phyloP scores from a whole-genome alignment of 192 early-diverging fungal genomes.

The Phlyctochytrium planicorne region DNA sequence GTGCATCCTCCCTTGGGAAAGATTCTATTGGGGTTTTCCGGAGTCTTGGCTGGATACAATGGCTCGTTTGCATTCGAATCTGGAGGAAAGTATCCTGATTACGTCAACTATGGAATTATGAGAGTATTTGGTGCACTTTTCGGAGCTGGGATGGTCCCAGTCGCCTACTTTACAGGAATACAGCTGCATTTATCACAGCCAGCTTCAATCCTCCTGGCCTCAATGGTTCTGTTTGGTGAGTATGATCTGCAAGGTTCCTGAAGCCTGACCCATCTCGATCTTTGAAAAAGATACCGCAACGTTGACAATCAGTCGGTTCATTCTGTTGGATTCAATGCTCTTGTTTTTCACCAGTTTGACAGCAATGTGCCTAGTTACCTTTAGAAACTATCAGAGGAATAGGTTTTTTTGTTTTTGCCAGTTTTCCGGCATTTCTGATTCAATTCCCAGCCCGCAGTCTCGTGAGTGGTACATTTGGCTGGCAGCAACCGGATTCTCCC shows the following conservation, averaged over 20 bases:
- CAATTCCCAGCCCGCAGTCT: slow-evolving; percentile 67
- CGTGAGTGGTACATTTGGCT: slow-evolving; percentile 89
- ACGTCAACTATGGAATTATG: slow-evolving; percentile 85
- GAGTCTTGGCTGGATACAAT: slow-evolving; percentile 79
- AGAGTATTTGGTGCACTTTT: slow-evolving; percentile 83
- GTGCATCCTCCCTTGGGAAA: slow-evolving; percentile 98
- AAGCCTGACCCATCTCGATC: no score
- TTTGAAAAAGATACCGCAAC: slow-evolving; percentile 60
- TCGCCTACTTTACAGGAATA: slow-evolving; percentile 83
- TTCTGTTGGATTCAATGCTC: slow-evolving; percentile 94
- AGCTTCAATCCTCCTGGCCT: slow-evolving; percentile 68
- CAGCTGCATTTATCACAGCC: slow-evolving; percentile 71
- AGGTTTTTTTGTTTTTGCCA: slow-evolving; percentile 26
- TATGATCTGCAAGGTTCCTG: not conserved
- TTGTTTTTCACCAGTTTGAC: slow-evolving; percentile 80
- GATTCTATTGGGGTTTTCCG: slow-evolving; percentile 87
- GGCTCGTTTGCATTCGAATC: slow-evolving; percentile 85
- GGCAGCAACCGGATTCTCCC: slow-evolving; percentile 75
- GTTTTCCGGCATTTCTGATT: slow-evolving; percentile 3
- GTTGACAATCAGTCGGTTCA: slow-evolving; percentile 82
- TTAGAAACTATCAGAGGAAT: slow-evolving; percentile 69
- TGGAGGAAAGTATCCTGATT: slow-evolving; percentile 70
- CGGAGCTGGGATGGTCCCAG: slow-evolving; percentile 81
- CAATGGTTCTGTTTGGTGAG: slow-evolving; percentile 76
- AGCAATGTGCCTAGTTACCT: slow-evolving; percentile 66